These are phyloP conservation scores for Cytospora leucostoma DNA, from an alignment of 2,329 filamentous ascomycete species.

Conservation along the genomic window DNA sequence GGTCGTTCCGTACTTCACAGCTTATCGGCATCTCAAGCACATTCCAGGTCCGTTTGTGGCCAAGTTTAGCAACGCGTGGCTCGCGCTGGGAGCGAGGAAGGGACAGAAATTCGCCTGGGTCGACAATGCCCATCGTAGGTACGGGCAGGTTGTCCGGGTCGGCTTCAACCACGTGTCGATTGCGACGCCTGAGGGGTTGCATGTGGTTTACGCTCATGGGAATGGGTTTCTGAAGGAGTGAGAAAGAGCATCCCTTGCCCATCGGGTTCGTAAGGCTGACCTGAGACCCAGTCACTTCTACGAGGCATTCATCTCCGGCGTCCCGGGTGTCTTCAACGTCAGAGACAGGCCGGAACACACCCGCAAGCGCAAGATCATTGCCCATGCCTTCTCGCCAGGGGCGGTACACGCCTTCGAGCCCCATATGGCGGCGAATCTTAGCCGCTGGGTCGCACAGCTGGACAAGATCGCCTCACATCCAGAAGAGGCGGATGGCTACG, in stretches of 20 bases:
- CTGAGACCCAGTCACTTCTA: slow-evolving; percentile 69
- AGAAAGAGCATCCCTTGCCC: slow-evolving; percentile 32
- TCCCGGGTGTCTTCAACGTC: slow-evolving; percentile 74
- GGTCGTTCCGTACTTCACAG: slow-evolving; percentile 60
- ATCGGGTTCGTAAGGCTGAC: background rate
- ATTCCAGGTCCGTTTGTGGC: slow-evolving; percentile 65
- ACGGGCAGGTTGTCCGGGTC: slow-evolving; percentile 78
- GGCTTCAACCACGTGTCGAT: slow-evolving; percentile 82
- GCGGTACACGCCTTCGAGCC: slow-evolving; percentile 82
- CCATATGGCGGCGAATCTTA: slow-evolving; percentile 80
- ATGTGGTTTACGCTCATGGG: slow-evolving; percentile 74
- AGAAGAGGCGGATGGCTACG: slow-evolving; percentile 47
- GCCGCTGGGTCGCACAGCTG: slow-evolving; percentile 68
- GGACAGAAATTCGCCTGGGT: slow-evolving; percentile 66
- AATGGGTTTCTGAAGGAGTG: slow-evolving; percentile 74
- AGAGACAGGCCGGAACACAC: slow-evolving; percentile 67
- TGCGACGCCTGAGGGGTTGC: slow-evolving; percentile 75
- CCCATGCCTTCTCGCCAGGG: slow-evolving; percentile 70
- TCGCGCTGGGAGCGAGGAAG: slow-evolving; percentile 64
- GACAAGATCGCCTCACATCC: slow-evolving; percentile 42
- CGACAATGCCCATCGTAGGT: slow-evolving; percentile 71
- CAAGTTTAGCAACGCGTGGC: slow-evolving; percentile 76
- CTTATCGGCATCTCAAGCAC: slow-evolving; percentile 49
- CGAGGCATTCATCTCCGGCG: slow-evolving; percentile 86
- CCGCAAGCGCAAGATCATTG: slow-evolving; percentile 68